Base-by-base conservation (phyloP, 768 basidiomycete genomes). In the Hypholoma fasciculare region DNA sequence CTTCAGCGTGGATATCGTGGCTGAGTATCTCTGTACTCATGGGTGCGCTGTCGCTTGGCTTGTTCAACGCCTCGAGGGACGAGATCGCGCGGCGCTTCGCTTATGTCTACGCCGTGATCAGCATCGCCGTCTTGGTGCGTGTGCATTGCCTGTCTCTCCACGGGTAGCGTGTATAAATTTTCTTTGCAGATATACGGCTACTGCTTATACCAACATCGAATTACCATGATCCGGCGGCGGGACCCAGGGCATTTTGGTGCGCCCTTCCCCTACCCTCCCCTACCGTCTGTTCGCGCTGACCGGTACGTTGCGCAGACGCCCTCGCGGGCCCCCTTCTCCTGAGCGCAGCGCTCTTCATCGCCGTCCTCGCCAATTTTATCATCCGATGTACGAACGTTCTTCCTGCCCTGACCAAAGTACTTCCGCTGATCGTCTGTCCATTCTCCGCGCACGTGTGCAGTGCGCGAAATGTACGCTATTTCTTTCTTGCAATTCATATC, bases 191-290 rank as follows among this genome's bases (percentile, higher is more conserved):
- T 92, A 2, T 99, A 98, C 70, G 94, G 91, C 0, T 97, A 91
- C 72, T 73, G 72, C 1, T 73, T 98, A 43, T 98, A 96, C 68
- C 92, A 98, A 69, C 82, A 87, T 59, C 85, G 97, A 46, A 85
- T 98, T 54, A 89, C 89, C 48, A 88, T 94, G 86, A 98, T 99
- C 61, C 88, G 90, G 12, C 84, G 88, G 61, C 80, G 96, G 48
- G 91, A 94, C 72, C 89, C 94, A 26, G 90, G 92, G 0, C 86
- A 90, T 66, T 97, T 97, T 63, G 95, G 95, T 97, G 55, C 44
- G 79, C 72, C 26, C 20, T 19, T 36, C 36, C 43, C 12, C 12
- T 12, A 30, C 37, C 52, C 47, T 59, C n/a, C 14, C 27, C 16
- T 48, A 19, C 12, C 14, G 38, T 23, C 38, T 17, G 49, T 37